A percentile compares a stretch with the other conserved stretches of the same genome.
Conservation (phyloP, 2,329 filamentous ascomycete genomes). For the Colletotrichum sp. region DNA sequence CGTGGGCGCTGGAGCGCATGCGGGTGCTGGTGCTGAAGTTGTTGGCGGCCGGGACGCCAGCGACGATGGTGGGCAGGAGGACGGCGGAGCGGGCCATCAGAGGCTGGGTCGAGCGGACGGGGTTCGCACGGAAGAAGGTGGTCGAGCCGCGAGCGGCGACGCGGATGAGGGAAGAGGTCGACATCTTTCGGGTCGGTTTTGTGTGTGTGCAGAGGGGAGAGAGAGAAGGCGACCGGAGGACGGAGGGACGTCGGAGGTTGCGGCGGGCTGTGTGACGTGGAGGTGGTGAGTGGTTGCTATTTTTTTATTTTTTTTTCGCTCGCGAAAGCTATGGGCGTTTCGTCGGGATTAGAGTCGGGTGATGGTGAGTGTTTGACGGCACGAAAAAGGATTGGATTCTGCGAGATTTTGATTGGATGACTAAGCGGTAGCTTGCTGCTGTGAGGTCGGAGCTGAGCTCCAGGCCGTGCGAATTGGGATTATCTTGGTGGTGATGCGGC, state of each 20-base stretch:
- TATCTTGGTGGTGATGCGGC: neutral
- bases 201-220: neutral
- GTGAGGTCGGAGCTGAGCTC: constrained; percentile 11
- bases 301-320: constrained; percentile 12
- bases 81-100: constrained; percentile 60
- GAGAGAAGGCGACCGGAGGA: constrained; percentile 11
- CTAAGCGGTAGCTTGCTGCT: constrained; percentile 20
- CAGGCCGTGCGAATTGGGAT: constrained; percentile 22
- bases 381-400: constrained; percentile 25
- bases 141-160: constrained; percentile 71
- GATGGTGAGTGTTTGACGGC: constrained; percentile 24
- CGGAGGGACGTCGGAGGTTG: neutral
- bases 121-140: constrained; percentile 68
- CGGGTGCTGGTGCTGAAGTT: constrained; percentile 68
- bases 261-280: constrained; percentile 17
- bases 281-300: neutral
- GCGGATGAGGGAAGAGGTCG: constrained; percentile 72
- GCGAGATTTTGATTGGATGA: constrained; percentile 25
- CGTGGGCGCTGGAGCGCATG: constrained; percentile 65
- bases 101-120: constrained; percentile 58
- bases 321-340: constrained; percentile 19
- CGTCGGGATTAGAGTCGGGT: constrained; percentile 32
- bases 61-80: constrained; percentile 49
- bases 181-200: constrained; percentile 50
- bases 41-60: constrained; percentile 51